Evolutionary conservation across 2,329 filamentous ascomycete genomes (phyloP).

Genomic region (Onygena corvina): DNA sequence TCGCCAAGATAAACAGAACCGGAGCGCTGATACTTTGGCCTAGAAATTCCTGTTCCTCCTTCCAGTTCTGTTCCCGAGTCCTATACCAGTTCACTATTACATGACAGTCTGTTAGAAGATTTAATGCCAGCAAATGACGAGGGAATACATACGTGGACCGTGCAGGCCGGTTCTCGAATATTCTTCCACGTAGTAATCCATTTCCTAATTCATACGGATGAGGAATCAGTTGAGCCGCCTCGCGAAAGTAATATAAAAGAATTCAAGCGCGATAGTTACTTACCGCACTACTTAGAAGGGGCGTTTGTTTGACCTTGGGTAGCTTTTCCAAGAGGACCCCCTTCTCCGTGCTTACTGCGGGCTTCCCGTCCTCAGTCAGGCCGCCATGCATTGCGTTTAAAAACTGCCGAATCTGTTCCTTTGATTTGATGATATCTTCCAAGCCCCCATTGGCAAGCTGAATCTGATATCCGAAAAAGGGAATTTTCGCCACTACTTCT

Average conservation of each 20-base stretch:
- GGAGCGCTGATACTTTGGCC: slow-evolving; percentile 45
- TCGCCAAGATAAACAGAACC: slow-evolving; percentile 62
- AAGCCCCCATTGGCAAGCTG: slow-evolving; percentile 61
- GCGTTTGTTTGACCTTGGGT: slow-evolving; percentile 43
- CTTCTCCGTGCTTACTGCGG: slow-evolving; percentile 45
- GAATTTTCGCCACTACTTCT: slow-evolving; percentile 46
- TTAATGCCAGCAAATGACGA: not conserved
- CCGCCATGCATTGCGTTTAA: slow-evolving; percentile 62
- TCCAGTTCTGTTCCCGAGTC: slow-evolving; percentile 56
- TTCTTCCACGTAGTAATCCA: slow-evolving; percentile 64
- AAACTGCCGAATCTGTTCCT: slow-evolving; percentile 55
- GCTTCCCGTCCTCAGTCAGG: slow-evolving; percentile 42
- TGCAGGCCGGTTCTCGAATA: slow-evolving; percentile 61
- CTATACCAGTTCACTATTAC: slow-evolving; percentile 72
- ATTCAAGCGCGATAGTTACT: slow-evolving; percentile 15
- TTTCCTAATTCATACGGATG: slow-evolving; percentile 35
- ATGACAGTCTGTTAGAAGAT: not conserved
- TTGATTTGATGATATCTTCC: slow-evolving; percentile 46
- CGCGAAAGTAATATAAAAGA: slow-evolving; percentile 9
- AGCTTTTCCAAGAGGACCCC: slow-evolving; percentile 57
- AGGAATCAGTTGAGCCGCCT: not conserved
- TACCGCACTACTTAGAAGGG: slow-evolving; percentile 51
- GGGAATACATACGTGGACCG: slow-evolving; percentile 48
- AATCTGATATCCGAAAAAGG: slow-evolving; percentile 73
- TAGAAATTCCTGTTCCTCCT: slow-evolving; percentile 51